Evolutionary conservation across 1,284 basidiomycete genomes (phyloP), one percentile per base, ranked within the genome.

Genomic region (Exsudoporus floridanus): DNA sequence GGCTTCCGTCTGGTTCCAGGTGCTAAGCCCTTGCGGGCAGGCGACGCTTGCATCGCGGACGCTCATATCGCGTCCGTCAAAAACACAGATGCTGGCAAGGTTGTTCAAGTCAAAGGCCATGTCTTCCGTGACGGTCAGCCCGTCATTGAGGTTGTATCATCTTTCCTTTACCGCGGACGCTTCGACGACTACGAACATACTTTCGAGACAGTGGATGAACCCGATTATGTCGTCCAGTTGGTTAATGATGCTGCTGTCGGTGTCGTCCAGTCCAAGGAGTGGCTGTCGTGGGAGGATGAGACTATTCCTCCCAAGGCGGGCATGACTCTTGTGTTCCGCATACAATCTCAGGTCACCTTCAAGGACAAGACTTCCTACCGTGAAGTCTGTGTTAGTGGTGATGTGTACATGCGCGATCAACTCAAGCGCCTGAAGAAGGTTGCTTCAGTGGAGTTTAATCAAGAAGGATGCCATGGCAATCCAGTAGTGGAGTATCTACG

Each of bases 251-350:
- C 92, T 2, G 84, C 83, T 40, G 88, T 97, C 58, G 93, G 94
- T 46, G 92, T 99, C 18, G 77, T 99, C 14, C 84, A 91, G 67
- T 93, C 92, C 54, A 99, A 99, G 79, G 91, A 96, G 70, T 99
- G 97, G 96, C 96, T 99, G 73, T 86, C 90, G 53, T 98, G 95
- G 96, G 86, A 90, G 52, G 86, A 96, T 66, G 86, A 91, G 50
- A 77, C 85, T 8, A 82, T 84, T 56, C 86, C 92, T 36, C 84
- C 94, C 38, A 75, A 83, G 52, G 82, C 90, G 12, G 94, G 93
- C 38, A 89, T 89, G 39, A 83, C 82, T 3, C 85, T 99, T 49
- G 84, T 94, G 60, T 97, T 99, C 90, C 88, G 90, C 58, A 79
- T 91, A 60, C 83, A 86, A 64, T 93, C 91, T 16, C 84, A 91